These are phyloP conservation scores for Candida hungchunana DNA, from an alignment of 805 yeast genomes.

Conservation along the genomic window DNA sequence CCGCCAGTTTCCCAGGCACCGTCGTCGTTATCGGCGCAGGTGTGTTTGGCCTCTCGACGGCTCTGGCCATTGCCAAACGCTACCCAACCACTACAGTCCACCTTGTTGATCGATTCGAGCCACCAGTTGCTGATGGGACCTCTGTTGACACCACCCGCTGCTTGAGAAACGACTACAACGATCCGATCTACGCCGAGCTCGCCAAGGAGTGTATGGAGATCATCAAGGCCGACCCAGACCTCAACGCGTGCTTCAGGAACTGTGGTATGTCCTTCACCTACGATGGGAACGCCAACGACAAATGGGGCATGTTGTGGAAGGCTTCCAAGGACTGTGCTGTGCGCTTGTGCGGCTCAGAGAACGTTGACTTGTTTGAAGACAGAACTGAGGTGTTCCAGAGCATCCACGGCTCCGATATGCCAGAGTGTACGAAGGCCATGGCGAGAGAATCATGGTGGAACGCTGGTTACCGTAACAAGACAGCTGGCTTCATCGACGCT, in stretches of 20 bases:
- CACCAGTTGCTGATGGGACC: conserved; percentile 11
- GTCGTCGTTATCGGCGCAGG: conserved; percentile 3
- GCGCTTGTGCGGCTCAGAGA: conserved; percentile 1
- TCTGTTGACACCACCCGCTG: conserved; percentile 15
- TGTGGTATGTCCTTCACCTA: conserved; percentile 10
- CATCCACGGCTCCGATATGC: conserved; percentile 1
- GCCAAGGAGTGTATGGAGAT: conserved; percentile 5
- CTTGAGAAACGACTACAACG: conserved; percentile 9
- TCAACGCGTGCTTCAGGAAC: conserved; percentile 4
- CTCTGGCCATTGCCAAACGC: conserved; percentile 18
- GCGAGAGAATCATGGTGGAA: conserved; percentile 9
- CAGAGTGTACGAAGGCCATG: not conserved
- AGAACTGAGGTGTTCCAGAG: conserved; percentile 4
- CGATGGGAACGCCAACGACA: conserved; percentile 1
- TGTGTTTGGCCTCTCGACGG: conserved; percentile 40
- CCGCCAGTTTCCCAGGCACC: not conserved
- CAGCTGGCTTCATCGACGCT: conserved; percentile 13
- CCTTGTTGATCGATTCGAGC: conserved; percentile 12
- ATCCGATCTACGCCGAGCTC: conserved; percentile 4
- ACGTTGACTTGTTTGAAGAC: not conserved
- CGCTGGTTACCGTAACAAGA: conserved; percentile 7
- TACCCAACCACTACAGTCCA: conserved; percentile 4
- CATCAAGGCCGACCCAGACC: conserved; percentile 6
- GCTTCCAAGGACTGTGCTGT: conserved; percentile 1
- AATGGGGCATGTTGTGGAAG: not conserved